Base-by-base conservation (phyloP, 2,329 filamentous ascomycete genomes). In the Monilinia polystroma region DNA sequence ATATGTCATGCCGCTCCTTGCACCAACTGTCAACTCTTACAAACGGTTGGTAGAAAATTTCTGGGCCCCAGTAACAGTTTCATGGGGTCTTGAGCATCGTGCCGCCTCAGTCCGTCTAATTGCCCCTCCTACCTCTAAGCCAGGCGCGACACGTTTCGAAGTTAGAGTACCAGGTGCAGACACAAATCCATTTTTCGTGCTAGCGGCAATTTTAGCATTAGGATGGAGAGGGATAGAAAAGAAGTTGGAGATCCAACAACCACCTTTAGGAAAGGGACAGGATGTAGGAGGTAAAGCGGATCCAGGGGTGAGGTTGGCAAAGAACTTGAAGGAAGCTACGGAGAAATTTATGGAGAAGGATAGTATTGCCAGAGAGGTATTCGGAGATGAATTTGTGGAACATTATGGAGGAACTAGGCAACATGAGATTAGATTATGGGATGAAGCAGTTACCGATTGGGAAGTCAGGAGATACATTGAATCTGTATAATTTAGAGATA, bases 21-120 rank as follows among this genome's bases (percentile, higher is more conserved):
- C 94, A 0, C 95, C 95, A 0, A 99, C 92, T 0, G 86, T 99
- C 75, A 99, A 99, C 83, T 96, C 92, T 69, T 99, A 99, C 83
- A 99, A 99, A 81, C 89, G 95, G 4, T 85, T 99, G 0, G 95
- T 99, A 2, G 95, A 99, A 81, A 98, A 98, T 80, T 98, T 97
- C 80, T 99, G 95, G 95, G 95, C 95, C 0, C 95, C 95, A 0
- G 95, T 99, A 7, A 97, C 94, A 0, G 95, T 98, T 0, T 97
- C 92, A 0, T 99, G 95, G 95, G 95, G 95, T 0, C 81, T 97
- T 6, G 95, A 98, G 79, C 94, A 99, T 77, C 91, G 95, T 69
- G 93, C 93, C 6, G 94, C 95, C 0, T 96, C 91, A 0, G 90
- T 99, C 71, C 87, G 95, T 23, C 80, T 99, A 45, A 97, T 99